Conservation (phyloP, 306 rosid species). For the Vigna radiata region DNA sequence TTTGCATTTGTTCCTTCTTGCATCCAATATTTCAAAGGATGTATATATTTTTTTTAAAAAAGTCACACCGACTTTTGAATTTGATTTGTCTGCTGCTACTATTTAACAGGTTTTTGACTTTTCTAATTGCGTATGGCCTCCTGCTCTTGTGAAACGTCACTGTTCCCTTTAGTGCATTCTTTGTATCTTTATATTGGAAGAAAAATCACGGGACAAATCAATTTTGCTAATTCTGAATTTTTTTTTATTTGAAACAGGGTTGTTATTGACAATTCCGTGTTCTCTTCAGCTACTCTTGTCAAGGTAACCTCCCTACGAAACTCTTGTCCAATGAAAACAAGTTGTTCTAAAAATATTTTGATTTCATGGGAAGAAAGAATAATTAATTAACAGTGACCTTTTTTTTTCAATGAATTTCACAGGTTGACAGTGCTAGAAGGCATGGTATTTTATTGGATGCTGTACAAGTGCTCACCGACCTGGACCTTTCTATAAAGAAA, state of each 20-base stretch:
- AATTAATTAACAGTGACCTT: background rate
- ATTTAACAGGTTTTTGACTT: slow-evolving; percentile 34
- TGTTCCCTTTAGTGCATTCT: slow-evolving; percentile 9
- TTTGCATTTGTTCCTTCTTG: background rate
- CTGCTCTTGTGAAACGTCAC: slow-evolving; percentile 35
- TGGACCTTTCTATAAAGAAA: slow-evolving; percentile 80
- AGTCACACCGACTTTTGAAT: slow-evolving; percentile 28
- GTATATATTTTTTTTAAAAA: too few species aligned
- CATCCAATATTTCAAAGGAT: background rate
- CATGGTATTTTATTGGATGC: slow-evolving; percentile 90
- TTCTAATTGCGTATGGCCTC: slow-evolving; percentile 14
- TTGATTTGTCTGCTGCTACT: slow-evolving; percentile 30
- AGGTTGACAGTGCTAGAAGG: slow-evolving; percentile 95
- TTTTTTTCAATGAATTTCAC: slow-evolving; percentile 36
- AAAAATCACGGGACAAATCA: slow-evolving; percentile 12
- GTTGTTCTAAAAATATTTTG: background rate
- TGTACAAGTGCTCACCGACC: slow-evolving; percentile 84
- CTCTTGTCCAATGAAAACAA: slow-evolving; percentile 6
- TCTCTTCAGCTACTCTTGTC: slow-evolving; percentile 79
- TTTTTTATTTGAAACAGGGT: slow-evolving; percentile 61
- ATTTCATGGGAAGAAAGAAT: background rate
- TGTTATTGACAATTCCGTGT: slow-evolving; percentile 89
- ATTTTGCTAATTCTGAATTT: slow-evolving; percentile 57
- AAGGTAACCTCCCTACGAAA: slow-evolving; percentile 63
- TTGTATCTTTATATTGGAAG: background rate